Evolutionary conservation across 1,139 yeast genomes (phyloP).

Genomic region (Kodamaea arcana): DNA sequence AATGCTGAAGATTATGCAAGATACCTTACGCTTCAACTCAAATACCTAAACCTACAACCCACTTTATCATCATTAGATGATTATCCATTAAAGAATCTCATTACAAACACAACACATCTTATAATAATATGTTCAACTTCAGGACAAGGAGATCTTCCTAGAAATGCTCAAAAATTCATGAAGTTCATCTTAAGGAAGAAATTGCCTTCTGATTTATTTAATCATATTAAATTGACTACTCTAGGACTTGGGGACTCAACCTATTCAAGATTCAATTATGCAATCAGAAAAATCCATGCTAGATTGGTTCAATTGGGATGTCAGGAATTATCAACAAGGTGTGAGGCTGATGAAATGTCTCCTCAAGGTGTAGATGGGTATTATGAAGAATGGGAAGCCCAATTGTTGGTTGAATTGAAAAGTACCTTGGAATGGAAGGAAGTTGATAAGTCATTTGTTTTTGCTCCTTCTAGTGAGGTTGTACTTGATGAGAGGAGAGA

Average conservation of each 20-base stretch:
- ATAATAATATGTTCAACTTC: slow-evolving; percentile 82
- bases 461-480: slow-evolving; percentile 42
- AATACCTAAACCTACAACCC: slow-evolving; percentile 53
- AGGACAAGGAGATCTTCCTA: slow-evolving; percentile 93
- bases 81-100: slow-evolving; percentile 49
- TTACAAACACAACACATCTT: slow-evolving; percentile 47
- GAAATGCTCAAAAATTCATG: slow-evolving; percentile 73
- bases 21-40: slow-evolving; percentile 53
- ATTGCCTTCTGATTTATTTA: slow-evolving; percentile 60
- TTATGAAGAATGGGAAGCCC: slow-evolving; percentile 68
- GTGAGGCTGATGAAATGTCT: slow-evolving; percentile 86
- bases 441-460: slow-evolving; percentile 36
- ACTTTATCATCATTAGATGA: slow-evolving; percentile 58
- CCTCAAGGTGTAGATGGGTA: slow-evolving; percentile 77
- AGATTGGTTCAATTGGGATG: slow-evolving; percentile 83
- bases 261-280: slow-evolving; percentile 82
- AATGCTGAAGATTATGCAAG: slow-evolving; percentile 85
- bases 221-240: slow-evolving; percentile 60
- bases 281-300: slow-evolving; percentile 74
- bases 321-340: slow-evolving; percentile 60
- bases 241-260: slow-evolving; percentile 96
- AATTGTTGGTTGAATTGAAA: slow-evolving; percentile 43
- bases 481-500: no score
- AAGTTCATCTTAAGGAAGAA: slow-evolving; percentile 62
- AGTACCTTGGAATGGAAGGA: slow-evolving; percentile 33